A percentile compares a stretch with the other conserved stretches of the same genome.
These are phyloP conservation scores for Myxozyma geophila DNA, from an alignment of 805 yeast genomes.

Conservation along the genomic window DNA sequence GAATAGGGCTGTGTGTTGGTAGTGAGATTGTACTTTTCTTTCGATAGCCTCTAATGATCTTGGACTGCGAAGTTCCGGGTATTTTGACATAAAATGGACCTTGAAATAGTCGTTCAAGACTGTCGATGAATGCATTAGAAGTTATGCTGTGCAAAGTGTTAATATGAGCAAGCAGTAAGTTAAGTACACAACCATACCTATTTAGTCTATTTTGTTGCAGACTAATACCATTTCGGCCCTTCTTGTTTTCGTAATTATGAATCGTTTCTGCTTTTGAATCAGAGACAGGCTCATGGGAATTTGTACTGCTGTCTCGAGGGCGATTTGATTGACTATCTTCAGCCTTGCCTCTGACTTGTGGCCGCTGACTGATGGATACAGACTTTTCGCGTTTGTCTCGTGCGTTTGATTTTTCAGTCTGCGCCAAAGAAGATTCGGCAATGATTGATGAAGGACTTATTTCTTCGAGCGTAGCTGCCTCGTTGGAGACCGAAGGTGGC, in stretches of 20 bases:
- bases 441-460: too few relatives aligned
- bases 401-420: not conserved
- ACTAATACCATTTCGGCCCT: too few relatives aligned
- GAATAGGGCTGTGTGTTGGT: constrained; percentile 4
- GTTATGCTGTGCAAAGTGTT: not conserved
- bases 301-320: too few relatives aligned
- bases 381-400: not conserved
- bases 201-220: too few relatives aligned
- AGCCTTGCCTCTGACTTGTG: too few relatives aligned
- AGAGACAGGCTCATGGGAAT: not conserved
- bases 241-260: too few relatives aligned
- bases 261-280: not conserved
- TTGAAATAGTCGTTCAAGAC: constrained; percentile 5
- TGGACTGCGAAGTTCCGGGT: constrained; percentile 28
- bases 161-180: not conserved
- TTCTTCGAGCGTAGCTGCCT: too few relatives aligned
- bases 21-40: not conserved
- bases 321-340: too few relatives aligned
- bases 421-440: too few relatives aligned
- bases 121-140: not conserved
- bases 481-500: too few relatives aligned
- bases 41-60: constrained; percentile 20
- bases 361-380: too few relatives aligned
- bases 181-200: not conserved
- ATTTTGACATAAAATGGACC: constrained; percentile 33